These are phyloP conservation scores for Bolboschoenoplectus hybrid DNA, from an alignment of 202 grass and related monocot genomes.

Conservation along the genomic window DNA sequence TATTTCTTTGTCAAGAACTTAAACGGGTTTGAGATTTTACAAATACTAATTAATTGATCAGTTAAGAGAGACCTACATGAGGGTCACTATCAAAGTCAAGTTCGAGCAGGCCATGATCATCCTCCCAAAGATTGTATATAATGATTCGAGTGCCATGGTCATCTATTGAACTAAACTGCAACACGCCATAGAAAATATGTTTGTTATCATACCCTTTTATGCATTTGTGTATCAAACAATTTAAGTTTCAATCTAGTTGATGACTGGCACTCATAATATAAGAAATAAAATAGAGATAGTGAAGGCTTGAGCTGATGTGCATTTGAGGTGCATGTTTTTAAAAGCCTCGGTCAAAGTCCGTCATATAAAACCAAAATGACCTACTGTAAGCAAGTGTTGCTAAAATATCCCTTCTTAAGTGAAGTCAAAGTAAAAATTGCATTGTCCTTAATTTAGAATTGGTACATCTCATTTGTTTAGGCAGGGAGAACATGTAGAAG, in stretches of 20 bases:
- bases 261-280: not conserved
- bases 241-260: not conserved
- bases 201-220: not conserved
- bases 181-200: slow-evolving; percentile 7
- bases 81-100: slow-evolving; percentile 89
- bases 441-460: slow-evolving; percentile 34
- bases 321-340: not conserved
- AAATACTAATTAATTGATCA: slow-evolving; percentile 3
- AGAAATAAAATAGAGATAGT: slow-evolving; percentile 4
- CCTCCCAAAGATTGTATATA: slow-evolving; percentile 99
- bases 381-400: not conserved
- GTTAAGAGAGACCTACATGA: slow-evolving; percentile 60
- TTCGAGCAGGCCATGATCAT: slow-evolving; percentile 85
- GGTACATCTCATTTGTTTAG: slow-evolving; percentile 15
- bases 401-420: slow-evolving; percentile 15
- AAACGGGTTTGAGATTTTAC: not conserved
- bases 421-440: not conserved
- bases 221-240: slow-evolving; percentile 5
- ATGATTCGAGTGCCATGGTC: slow-evolving; percentile 86
- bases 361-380: not conserved
- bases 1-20: not conserved
- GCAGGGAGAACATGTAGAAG: slow-evolving; percentile 10
- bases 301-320: not conserved
- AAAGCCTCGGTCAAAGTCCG: not conserved
- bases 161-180: slow-evolving; percentile 86